Conservation (phyloP, 2,329 filamentous ascomycete genomes). For the Nigrospora sphaerica region DNA sequence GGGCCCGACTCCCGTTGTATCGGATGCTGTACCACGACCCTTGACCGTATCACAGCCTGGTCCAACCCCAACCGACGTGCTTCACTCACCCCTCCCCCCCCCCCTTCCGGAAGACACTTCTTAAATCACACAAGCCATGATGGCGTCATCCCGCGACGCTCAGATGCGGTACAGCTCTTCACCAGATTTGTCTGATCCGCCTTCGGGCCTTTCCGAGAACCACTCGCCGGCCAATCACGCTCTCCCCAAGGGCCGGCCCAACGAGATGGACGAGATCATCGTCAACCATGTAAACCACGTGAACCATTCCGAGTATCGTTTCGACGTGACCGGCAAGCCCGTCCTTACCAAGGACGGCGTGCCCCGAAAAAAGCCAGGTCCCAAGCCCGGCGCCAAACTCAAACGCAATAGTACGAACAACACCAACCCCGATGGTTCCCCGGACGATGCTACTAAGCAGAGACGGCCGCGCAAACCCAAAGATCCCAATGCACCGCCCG, state of each 20-base stretch:
- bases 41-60: too few species aligned
- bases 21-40: too few species aligned
- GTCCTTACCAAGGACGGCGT: constrained; percentile 50
- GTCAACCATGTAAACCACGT: constrained; percentile 6
- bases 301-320: constrained; percentile 22
- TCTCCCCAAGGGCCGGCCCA: constrained; percentile 10
- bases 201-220: constrained; percentile 22
- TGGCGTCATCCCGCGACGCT: constrained; percentile 13
- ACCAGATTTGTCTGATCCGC: constrained; percentile 23
- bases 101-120: too few species aligned
- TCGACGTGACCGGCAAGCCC: constrained; percentile 25
- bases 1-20: too few species aligned
- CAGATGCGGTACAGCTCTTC: constrained; percentile 21
- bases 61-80: too few species aligned
- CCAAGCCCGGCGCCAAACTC: constrained; percentile 53
- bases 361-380: constrained; percentile 56
- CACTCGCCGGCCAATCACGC: constrained; percentile 16
- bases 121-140: neutral
- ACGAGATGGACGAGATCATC: constrained; percentile 21
- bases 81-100: too few species aligned
- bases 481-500: constrained; percentile 50
- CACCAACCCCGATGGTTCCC: constrained; percentile 31
- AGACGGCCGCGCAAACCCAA: constrained; percentile 49
- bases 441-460: constrained; percentile 29
- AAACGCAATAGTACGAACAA: constrained; percentile 32